Base-by-base conservation (phyloP, 805 yeast genomes). In the Starmerella davenportii region DNA sequence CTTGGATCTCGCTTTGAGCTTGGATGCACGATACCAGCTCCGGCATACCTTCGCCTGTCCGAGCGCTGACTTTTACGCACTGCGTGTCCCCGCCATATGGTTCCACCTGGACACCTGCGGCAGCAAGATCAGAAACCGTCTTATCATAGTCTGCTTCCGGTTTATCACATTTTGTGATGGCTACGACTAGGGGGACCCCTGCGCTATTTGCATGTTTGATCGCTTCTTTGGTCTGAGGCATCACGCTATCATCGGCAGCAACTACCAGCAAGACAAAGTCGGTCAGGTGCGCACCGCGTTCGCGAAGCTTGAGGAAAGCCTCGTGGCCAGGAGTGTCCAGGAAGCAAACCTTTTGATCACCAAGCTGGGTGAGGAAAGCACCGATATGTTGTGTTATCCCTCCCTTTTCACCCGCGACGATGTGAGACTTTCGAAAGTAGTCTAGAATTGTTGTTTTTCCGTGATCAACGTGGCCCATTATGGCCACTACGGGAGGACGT, bases 381-480 rank as follows among this genome's bases (percentile, higher is more conserved):
- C 98, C 98, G 41, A 90, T 90, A 55, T 84, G 95, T 57, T 90
- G 98, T 0, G 98, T 90, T 37, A 90, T 90, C 16, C 98, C 96
- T 39, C 98, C 98, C 56, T 74, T 79, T 55, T 90, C 98, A 31
- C 74, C 69, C 23, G 72, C 71, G 0, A 77, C 96, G 5, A 90
- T 72, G 0, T 85, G 72, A 0, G 94, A 78, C 47, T 80, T 82
- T 34, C 96, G 66, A 50, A 90, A 62, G 51, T 74, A 72, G 56
- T 90, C 98, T 39, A 90, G 66, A 43, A 90, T 76, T 0, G 98
- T 87, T 2, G 98, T 90, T 56, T 90, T 90, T 2, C 98, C 98
- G 54, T 90, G 98, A 58, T 90, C 98, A 23, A 90, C 98, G 57
- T 90, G 98, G 2, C 98, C 98, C 96, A 90, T 90, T 38, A 90